Evolutionary conservation across 2,329 filamentous ascomycete species (phyloP).

Genomic region (Microdochium nivale): DNA sequence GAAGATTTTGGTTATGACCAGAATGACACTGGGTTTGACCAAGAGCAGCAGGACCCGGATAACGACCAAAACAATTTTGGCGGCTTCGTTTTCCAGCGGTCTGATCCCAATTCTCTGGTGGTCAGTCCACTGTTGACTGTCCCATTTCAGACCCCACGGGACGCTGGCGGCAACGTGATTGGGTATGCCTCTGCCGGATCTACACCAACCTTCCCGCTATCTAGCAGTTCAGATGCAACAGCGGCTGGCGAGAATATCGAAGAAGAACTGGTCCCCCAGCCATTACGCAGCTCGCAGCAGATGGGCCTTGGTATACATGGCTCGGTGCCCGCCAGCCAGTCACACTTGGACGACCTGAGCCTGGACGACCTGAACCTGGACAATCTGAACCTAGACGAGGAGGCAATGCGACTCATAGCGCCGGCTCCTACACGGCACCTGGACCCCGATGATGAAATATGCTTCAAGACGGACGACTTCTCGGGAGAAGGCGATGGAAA

Average conservation of each 20-base stretch:
- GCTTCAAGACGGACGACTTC: constrained; percentile 56
- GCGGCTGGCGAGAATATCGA: background rate
- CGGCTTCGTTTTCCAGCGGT: constrained; percentile 49
- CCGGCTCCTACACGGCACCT: constrained; percentile 5
- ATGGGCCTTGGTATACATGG: background rate
- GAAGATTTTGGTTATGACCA: constrained; percentile 19
- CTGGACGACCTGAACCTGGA: background rate
- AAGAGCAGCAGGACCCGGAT: constrained; percentile 34
- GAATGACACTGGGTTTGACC: constrained; percentile 14
- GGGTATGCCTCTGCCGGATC: constrained; percentile 40
- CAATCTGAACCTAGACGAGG: background rate
- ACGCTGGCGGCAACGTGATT: constrained; percentile 44
- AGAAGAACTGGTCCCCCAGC: background rate
- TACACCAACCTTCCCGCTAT: background rate
- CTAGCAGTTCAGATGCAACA: background rate
- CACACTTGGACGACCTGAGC: background rate
- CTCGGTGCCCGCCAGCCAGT: background rate
- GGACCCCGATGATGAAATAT: constrained; percentile 51
- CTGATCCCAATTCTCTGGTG: constrained; percentile 40
- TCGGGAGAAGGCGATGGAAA: constrained; percentile 42
- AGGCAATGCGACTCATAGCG: background rate
- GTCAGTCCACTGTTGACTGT: constrained; percentile 40
- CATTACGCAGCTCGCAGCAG: background rate
- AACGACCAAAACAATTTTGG: constrained; percentile 54
- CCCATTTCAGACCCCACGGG: constrained; percentile 43